These are phyloP conservation scores for Perkinsus olseni DNA, from an alignment of 169 alveolate genomes.

Conservation along the genomic window DNA sequence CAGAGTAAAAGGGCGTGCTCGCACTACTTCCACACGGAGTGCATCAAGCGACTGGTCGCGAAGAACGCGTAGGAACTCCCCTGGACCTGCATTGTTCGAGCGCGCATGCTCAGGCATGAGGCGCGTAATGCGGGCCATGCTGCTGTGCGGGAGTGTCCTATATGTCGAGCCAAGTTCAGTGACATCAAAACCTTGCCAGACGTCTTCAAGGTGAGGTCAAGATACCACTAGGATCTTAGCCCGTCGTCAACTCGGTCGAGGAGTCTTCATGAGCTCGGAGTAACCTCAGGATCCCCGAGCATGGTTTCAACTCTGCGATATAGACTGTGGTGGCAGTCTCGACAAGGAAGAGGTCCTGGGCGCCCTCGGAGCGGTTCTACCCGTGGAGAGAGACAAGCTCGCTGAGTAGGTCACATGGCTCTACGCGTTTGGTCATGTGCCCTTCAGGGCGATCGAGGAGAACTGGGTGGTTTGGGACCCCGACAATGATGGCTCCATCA, in stretches of 20 bases:
- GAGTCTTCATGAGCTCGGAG: too few species aligned
- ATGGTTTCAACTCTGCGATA: not conserved
- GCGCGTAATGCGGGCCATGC: not conserved
- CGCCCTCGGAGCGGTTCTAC: not conserved
- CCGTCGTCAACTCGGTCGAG: not conserved
- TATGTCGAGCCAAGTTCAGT: not conserved
- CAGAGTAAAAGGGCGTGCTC: not conserved
- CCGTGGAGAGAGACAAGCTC: not conserved
- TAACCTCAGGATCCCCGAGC: slow-evolving; percentile 1
- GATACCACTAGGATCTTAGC: too few species aligned
- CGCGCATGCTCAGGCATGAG: not conserved
- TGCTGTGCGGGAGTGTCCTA: not conserved
- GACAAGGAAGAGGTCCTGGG: not conserved
- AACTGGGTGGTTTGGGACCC: not conserved
- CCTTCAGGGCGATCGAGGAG: not conserved
- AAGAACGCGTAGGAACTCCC: not conserved
- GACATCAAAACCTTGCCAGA: not conserved
- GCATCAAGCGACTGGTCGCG: not conserved
- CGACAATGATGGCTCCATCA: not conserved
- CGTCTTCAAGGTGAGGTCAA: not conserved
- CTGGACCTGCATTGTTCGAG: not conserved
- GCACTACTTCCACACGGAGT: not conserved
- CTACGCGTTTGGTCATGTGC: not conserved
- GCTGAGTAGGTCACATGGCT: not conserved
- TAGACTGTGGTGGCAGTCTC: not conserved